Evolutionary conservation across 768 basidiomycete species (phyloP).

Genomic region (Collybiopsis luxurians): DNA sequence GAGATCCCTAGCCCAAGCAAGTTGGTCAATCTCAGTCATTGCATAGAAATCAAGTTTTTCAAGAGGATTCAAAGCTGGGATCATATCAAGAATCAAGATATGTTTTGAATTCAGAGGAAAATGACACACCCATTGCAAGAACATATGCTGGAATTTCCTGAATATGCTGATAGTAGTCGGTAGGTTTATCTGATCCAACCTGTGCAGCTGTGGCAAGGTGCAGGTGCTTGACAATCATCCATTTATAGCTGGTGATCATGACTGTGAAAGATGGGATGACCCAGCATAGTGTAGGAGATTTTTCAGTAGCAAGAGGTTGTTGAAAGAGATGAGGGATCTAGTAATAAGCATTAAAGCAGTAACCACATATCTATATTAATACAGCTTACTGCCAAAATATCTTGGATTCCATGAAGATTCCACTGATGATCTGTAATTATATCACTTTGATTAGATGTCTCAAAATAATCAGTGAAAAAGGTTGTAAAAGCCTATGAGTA

Average conservation of each 20-base stretch:
- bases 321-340: slow-evolving; percentile 11
- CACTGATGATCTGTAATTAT: background rate
- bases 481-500: background rate
- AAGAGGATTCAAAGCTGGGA: background rate
- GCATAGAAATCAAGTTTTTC: background rate
- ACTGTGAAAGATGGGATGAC: slow-evolving; percentile 7
- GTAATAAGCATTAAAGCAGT: no score
- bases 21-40: background rate
- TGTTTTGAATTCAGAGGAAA: background rate
- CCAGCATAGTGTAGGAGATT: slow-evolving; percentile 9
- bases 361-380: no score
- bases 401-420: background rate
- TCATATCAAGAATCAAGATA: no score
- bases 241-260: background rate
- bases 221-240: background rate
- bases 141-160: background rate
- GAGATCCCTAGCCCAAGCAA: background rate
- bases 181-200: background rate
- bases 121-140: background rate
- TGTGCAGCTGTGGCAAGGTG: background rate
- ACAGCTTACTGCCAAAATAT: background rate
- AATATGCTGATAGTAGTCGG: background rate
- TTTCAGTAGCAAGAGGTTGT: slow-evolving; percentile 8
- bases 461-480: no score
- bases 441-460: no score